phyloP scores from a whole-genome alignment of 2,329 filamentous ascomycete species.

The Sphaerostilbella broomeana region DNA sequence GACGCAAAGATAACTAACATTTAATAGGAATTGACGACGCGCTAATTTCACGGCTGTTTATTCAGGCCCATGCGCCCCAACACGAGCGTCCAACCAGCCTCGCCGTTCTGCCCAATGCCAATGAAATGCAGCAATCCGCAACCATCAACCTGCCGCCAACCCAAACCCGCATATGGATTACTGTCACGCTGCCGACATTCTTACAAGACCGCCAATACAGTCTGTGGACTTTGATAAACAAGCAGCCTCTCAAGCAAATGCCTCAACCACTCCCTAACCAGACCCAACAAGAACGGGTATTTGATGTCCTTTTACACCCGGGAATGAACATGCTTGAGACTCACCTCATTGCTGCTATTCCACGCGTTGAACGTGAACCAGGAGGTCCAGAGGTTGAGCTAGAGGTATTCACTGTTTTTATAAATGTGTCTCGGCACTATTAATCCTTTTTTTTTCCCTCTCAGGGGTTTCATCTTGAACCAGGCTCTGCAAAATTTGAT shows the following conservation, averaged over 20 bases:
- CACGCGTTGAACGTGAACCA: conserved; percentile 49
- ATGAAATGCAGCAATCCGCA: conserved; percentile 62
- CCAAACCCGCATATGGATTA: conserved; percentile 65
- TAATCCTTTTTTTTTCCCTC: not conserved
- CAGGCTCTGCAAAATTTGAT: too few relatives aligned
- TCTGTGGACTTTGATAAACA: conserved; percentile 67
- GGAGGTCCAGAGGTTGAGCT: conserved; percentile 62
- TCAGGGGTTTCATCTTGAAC: not conserved
- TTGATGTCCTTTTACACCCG: conserved; percentile 63
- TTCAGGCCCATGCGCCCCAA: conserved; percentile 61
- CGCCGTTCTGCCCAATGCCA: conserved; percentile 58
- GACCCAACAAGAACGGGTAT: conserved; percentile 57
- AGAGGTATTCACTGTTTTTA: conserved; percentile 71
- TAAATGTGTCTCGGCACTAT: conserved; percentile 46
- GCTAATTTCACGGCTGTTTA: conserved; percentile 58
- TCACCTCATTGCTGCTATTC: conserved; percentile 66
- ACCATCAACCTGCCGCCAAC: conserved; percentile 62
- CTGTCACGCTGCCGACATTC: conserved; percentile 56
- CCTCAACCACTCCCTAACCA: conserved; percentile 48
- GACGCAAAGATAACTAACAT: conserved; percentile 18
- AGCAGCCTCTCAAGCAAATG: conserved; percentile 48
- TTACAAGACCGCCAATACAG: conserved; percentile 66
- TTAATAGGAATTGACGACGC: conserved; percentile 49
- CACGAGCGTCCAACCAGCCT: conserved; percentile 55
- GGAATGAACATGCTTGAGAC: conserved; percentile 75